Evolutionary conservation across 257 asterid species (phyloP).

Genomic region (Solanum sitiens): DNA sequence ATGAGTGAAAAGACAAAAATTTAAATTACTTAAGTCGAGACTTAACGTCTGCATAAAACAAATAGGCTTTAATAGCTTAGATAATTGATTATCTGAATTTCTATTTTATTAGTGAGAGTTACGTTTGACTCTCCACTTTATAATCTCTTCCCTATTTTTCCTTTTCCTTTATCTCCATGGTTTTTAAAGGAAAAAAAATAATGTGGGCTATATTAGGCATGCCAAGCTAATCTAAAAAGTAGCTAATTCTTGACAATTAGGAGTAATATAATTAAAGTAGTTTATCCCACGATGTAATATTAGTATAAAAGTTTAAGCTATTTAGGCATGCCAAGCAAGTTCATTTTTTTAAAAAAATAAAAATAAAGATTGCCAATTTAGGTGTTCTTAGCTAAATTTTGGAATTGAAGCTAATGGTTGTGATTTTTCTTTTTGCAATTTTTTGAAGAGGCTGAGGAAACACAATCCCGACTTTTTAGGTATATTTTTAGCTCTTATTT

Average conservation of each 20-base stretch:
- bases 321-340: too few relatives aligned
- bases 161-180: too few relatives aligned
- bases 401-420: background rate
- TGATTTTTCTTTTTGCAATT: background rate
- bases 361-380: background rate
- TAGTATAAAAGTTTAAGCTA: background rate
- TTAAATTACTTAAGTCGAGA: too few relatives aligned
- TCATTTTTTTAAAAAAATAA: too few relatives aligned
- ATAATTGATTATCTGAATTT: too few relatives aligned
- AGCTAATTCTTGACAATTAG: background rate
- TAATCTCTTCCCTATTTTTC: background rate
- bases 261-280: background rate
- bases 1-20: too few relatives aligned
- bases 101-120: too few relatives aligned
- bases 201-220: background rate
- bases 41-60: too few relatives aligned
- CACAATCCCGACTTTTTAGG: background rate
- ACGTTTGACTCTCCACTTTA: too few relatives aligned
- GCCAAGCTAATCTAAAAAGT: background rate
- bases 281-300: background rate
- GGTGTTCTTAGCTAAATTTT: background rate
- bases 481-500: background rate
- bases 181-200: too few relatives aligned
- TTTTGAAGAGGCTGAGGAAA: background rate
- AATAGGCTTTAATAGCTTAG: too few relatives aligned